Evolutionary conservation across 2,329 filamentous ascomycete species (phyloP), one percentile per base, ranked within the genome.

Genomic region (Verticillium klebahnii): DNA sequence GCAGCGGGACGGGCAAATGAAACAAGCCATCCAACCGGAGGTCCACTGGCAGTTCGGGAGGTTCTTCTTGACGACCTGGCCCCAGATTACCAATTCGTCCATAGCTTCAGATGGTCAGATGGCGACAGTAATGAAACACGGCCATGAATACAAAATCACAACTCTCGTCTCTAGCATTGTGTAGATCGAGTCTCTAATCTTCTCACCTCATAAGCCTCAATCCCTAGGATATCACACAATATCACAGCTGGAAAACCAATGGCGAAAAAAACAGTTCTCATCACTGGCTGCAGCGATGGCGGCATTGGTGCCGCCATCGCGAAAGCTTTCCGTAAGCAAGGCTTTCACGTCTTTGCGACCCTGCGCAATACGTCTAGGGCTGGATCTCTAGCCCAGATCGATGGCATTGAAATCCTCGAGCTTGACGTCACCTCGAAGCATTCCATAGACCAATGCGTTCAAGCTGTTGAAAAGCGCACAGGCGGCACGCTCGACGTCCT

Each of bases 301-400:
- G 72, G 72, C 25, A 69, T 73, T 37, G 71, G 70, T 39, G 66
- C 69, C 19, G 65, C 70, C 7, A 58, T 73, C 0, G 67, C 69
- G 3, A 31, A 58, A 3, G 60, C 65, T 29, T 65, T 74, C 15
- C 60, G 64, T 31, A 19, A 63, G 2, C 63, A 61, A 0, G 73
- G 71, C 11, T 71, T 71, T 39, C 69, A 69, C 36, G 73, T 77
- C 54, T 71, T 74, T 57, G 73, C 73, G 7, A 74, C 74, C 2
- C 70, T 71, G 2, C 68, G 74, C 2, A 64, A 68, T 36, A 63
- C 67, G 7, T 64, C 67, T 56, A 71, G 73, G 45, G 55, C 63
- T 2, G 59, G 62, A 32, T 60, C 65, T 5, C 64, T 73, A 14
- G 59, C 63, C 3, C 63, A 66, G 2, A 62, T 68, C n/a, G 63